These are phyloP conservation scores for Wickerhamiella domercqiae DNA, from an alignment of 805 yeast genomes.

Conservation along the genomic window DNA sequence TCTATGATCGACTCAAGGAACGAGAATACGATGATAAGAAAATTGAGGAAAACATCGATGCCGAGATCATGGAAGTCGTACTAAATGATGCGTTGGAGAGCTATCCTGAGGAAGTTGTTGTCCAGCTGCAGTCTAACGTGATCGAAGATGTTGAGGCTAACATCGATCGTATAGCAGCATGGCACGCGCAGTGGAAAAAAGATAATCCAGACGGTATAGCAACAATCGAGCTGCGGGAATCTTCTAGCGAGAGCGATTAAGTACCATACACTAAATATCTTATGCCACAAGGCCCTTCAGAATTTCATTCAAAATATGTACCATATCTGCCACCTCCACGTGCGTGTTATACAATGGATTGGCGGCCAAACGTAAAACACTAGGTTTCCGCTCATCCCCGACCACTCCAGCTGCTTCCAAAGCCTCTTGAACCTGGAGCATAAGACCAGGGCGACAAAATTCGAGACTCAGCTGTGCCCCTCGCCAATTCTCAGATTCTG, in stretches of 20 bases:
- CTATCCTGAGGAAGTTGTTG: slow-evolving; percentile 66
- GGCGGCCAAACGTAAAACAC: slow-evolving; percentile 84
- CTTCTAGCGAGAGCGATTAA: slow-evolving; percentile 1
- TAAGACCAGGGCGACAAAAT: slow-evolving; percentile 32
- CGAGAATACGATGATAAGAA: slow-evolving; percentile 72
- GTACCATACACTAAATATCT: neutral
- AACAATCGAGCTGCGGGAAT: slow-evolving; percentile 6
- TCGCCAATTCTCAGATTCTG: slow-evolving; percentile 29
- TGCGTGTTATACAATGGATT: slow-evolving; percentile 70
- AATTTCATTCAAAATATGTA: slow-evolving; percentile 28
- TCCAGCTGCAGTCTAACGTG: slow-evolving; percentile 57
- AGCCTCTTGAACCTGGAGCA: slow-evolving; percentile 43
- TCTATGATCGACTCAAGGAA: slow-evolving; percentile 59
- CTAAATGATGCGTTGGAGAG: slow-evolving; percentile 74
- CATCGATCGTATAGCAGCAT: slow-evolving; percentile 53
- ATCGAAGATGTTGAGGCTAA: slow-evolving; percentile 73
- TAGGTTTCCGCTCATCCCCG: slow-evolving; percentile 81
- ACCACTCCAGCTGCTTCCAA: slow-evolving; percentile 46
- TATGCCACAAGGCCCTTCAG: slow-evolving; percentile 3
- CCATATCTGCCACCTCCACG: slow-evolving; percentile 40
- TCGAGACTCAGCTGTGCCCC: slow-evolving; percentile 76
- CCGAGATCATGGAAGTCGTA: slow-evolving; percentile 91
- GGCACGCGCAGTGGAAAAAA: slow-evolving; percentile 63
- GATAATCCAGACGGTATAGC: slow-evolving; percentile 22
- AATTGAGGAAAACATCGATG: slow-evolving; percentile 82